Conservation (phyloP, 1,284 basidiomycete species). For the Thecaphora thlaspeos region DNA sequence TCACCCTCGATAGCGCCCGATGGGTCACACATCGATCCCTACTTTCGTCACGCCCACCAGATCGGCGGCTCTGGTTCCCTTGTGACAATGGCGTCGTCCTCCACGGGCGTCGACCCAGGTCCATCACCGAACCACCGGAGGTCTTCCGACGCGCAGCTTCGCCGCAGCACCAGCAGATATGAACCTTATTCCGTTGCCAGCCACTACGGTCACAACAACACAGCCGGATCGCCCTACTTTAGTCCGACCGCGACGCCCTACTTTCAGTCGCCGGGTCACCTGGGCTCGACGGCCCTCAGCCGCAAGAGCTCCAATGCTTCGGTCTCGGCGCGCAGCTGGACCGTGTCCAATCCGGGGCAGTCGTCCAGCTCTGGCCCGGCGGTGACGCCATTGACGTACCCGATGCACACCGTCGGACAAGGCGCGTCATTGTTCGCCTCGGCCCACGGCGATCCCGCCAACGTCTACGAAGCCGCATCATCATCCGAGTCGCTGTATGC, state of each 20-base stretch:
- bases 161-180: slow-evolving; percentile 19
- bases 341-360: neutral
- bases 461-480: neutral
- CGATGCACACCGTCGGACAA: neutral
- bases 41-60: slow-evolving; percentile 26
- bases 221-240: too few relatives aligned
- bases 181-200: slow-evolving; percentile 12
- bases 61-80: slow-evolving; percentile 30
- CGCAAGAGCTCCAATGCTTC: neutral
- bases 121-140: slow-evolving; percentile 4
- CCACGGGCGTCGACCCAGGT: slow-evolving; percentile 3
- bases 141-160: slow-evolving; percentile 19
- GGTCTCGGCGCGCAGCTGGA: neutral
- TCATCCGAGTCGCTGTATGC: neutral
- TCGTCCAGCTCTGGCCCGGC: neutral
- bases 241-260: neutral
- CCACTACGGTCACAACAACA: neutral
- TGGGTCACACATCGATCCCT: slow-evolving; percentile 8
- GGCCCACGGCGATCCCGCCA: neutral
- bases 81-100: slow-evolving; percentile 9
- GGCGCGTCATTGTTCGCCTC: neutral
- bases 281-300: neutral
- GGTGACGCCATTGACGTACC: neutral
- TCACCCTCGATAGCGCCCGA: slow-evolving; percentile 13
- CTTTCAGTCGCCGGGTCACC: neutral